phyloP scores from a whole-genome alignment of 2,329 filamentous ascomycete species.

The Scedosporium aurantiacum region DNA sequence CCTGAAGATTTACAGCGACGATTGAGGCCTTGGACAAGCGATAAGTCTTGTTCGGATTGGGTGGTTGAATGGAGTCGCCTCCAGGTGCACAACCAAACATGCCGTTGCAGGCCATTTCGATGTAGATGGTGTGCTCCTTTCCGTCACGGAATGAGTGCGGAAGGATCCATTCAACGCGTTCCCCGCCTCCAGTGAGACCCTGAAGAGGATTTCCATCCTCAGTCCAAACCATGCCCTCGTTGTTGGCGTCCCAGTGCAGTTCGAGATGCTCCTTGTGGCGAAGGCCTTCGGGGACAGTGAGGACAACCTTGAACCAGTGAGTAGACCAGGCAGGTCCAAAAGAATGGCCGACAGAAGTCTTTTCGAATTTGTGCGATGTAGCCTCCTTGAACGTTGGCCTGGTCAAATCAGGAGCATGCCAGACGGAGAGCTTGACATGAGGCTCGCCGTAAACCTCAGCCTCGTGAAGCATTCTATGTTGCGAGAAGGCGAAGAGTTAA shows the following conservation, averaged over 20 bases:
- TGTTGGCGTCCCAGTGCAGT: conserved; percentile 91
- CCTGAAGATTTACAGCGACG: conserved; percentile 77
- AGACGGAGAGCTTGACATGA: conserved; percentile 75
- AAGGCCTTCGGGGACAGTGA: conserved; percentile 67
- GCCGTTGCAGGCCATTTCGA: conserved; percentile 97
- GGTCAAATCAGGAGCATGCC: conserved; percentile 67
- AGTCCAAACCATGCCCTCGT: conserved; percentile 90
- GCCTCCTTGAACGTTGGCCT: conserved; percentile 84
- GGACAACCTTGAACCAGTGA: conserved; percentile 84
- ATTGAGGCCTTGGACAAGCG: conserved; percentile 69
- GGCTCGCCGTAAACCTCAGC: conserved; percentile 54
- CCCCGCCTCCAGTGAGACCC: conserved; percentile 80
- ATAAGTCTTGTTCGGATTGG: conserved; percentile 74
- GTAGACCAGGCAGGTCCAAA: conserved; percentile 97
- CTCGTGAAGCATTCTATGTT: conserved; percentile 58
- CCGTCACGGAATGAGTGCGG: conserved; percentile 74
- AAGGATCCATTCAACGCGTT: conserved; percentile 84
- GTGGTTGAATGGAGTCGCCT: conserved; percentile 80
- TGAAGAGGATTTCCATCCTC: conserved; percentile 83
- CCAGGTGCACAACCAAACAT: conserved; percentile 93
- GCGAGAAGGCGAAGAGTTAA: neutral
- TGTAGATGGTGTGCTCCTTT: conserved; percentile 78
- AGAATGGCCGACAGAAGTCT: conserved; percentile 61
- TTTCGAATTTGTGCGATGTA: conserved; percentile 59
- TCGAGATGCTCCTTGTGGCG: conserved; percentile 72